Evolutionary conservation across 2,329 filamentous ascomycete species (phyloP).

Genomic region (Cordyceps cateniannulata): DNA sequence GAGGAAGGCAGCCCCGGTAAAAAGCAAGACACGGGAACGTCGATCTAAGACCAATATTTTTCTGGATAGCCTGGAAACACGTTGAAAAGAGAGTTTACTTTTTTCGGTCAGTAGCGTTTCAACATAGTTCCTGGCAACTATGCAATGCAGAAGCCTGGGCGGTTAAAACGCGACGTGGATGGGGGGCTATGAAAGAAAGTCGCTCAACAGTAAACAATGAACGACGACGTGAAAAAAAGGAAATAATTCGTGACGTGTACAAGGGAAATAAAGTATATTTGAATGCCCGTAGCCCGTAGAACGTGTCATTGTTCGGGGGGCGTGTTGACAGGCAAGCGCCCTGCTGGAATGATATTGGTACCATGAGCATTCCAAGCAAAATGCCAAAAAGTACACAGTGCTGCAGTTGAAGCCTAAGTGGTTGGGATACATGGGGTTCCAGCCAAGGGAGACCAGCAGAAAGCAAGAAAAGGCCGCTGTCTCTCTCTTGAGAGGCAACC

Average conservation of each 20-base stretch:
- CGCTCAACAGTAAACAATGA: background rate
- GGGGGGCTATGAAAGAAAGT: background rate
- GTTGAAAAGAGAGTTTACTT: background rate
- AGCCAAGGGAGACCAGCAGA: background rate
- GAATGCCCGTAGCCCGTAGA: no score
- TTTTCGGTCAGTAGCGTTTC: background rate
- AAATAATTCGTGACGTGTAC: background rate
- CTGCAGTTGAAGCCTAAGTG: background rate
- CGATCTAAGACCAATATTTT: background rate
- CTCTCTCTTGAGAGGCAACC: background rate
- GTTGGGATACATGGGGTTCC: background rate
- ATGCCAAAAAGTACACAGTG: slow-evolving; percentile 3
- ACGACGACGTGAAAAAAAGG: background rate
- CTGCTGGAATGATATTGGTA: slow-evolving; percentile 5
- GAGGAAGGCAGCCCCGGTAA: background rate
- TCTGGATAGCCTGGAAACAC: no score
- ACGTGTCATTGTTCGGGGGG: background rate
- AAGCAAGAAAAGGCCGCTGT: background rate
- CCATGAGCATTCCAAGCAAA: background rate
- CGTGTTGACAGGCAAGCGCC: background rate
- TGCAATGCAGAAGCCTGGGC: background rate
- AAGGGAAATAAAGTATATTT: background rate
- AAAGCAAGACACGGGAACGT: background rate
- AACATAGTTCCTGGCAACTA: background rate
- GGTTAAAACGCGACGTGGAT: background rate